A percentile compares a stretch with the other conserved stretches of the same genome.
These are phyloP conservation scores for Halenospora varia DNA, from an alignment of 495 filamentous ascomycete species.

Conservation along the genomic window DNA sequence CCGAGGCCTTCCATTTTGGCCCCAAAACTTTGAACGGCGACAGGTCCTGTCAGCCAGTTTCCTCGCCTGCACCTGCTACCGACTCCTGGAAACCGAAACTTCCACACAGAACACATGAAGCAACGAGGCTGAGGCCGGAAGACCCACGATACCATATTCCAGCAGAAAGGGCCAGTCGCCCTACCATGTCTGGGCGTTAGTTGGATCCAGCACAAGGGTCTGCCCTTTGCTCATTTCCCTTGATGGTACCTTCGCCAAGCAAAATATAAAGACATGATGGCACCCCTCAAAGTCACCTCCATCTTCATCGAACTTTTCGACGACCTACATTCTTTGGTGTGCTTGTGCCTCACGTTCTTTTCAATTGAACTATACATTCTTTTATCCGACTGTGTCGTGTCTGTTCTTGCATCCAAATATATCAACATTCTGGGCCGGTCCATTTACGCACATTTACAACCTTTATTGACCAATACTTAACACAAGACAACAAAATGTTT, in stretches of 20 bases:
- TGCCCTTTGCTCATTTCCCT: constrained; percentile 19
- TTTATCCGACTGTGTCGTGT: constrained; percentile 24
- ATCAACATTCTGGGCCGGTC: constrained; percentile 12
- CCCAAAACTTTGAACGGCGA: too few relatives aligned
- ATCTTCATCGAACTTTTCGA: constrained; percentile 22
- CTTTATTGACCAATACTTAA: constrained; percentile 1
- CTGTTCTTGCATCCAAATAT: constrained; percentile 13
- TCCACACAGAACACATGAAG: constrained; percentile 11
- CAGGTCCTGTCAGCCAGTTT: too few relatives aligned
- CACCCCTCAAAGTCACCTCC: neutral
- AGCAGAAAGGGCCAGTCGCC: constrained; percentile 3
- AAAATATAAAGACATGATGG: constrained; percentile 13
- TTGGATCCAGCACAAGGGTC: constrained; percentile 3
- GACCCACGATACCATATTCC: neutral
- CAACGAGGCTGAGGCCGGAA: constrained; percentile 20
- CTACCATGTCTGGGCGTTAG: constrained; percentile 12
- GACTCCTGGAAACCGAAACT: constrained; percentile 23
- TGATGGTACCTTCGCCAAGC: neutral
- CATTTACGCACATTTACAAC: constrained; percentile 12
- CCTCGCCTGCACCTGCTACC: neutral
- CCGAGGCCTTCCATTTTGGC: too few relatives aligned
- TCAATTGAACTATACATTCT: constrained; percentile 15
- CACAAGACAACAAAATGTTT: constrained; percentile 17
- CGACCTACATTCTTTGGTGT: constrained; percentile 25
- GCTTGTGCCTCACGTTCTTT: constrained; percentile 16